Evolutionary conservation across 129 eudicot species (phyloP).

Genomic region (Centella asiatica): DNA sequence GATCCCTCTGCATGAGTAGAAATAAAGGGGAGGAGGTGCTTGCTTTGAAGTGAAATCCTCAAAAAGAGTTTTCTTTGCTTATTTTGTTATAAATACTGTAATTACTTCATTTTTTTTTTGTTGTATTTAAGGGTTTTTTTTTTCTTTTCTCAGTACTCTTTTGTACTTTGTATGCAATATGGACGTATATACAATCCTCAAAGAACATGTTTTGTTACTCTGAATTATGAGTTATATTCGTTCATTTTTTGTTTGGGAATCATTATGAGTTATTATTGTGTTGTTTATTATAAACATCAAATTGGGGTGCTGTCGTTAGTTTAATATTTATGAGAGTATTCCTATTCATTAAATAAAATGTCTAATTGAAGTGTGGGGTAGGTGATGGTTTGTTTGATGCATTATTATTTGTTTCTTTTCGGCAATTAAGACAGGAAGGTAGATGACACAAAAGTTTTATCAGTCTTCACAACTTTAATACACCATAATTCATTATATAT

Average conservation of each 20-base stretch:
- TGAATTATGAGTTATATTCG: background rate
- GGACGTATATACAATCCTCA: background rate
- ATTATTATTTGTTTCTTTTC: constrained; percentile 4
- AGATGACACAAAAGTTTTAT: background rate
- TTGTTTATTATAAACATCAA: too few species aligned
- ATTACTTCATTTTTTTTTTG: background rate
- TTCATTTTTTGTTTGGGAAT: too few species aligned
- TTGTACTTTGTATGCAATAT: background rate
- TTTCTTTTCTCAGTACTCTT: background rate
- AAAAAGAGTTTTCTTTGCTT: background rate
- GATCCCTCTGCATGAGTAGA: background rate
- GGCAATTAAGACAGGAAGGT: background rate
- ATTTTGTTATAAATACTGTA: constrained; percentile 1
- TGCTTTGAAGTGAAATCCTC: background rate
- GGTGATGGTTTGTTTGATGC: constrained; percentile 2
- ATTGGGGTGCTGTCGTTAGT: too few species aligned
- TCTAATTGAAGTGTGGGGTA: constrained; percentile 3
- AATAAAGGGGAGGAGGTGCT: constrained; percentile 1
- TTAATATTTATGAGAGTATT: background rate
- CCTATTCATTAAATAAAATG: background rate
- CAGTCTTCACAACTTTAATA: background rate
- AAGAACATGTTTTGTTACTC: background rate
- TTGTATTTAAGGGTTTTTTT: background rate
- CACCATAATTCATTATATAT: background rate
- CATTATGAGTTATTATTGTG: too few species aligned